Conservation (phyloP, 2,329 filamentous ascomycete species). For the Gaeumannomyces tritici region DNA sequence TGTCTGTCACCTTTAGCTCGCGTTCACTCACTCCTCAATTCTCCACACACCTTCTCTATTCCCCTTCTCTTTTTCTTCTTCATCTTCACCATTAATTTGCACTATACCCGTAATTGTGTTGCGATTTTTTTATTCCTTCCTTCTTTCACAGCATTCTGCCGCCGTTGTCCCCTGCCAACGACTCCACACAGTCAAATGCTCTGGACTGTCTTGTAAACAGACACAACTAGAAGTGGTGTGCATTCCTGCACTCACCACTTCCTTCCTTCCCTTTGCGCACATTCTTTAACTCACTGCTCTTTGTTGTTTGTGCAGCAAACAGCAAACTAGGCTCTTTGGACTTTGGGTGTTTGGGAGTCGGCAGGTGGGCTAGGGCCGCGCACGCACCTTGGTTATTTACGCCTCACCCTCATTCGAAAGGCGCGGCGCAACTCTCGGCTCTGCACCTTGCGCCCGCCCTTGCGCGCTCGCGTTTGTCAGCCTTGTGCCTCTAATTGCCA, state of each 20-base stretch:
- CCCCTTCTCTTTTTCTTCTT: not conserved
- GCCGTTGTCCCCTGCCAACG: not conserved
- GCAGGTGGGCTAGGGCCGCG: not conserved
- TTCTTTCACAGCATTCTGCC: not conserved
- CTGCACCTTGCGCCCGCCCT: not conserved
- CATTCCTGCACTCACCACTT: not conserved
- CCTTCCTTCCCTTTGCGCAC: not conserved
- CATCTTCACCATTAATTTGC: not conserved
- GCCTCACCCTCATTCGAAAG: not conserved
- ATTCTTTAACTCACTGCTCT: not conserved
- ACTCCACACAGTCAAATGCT: not conserved
- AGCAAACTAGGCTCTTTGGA: not conserved
- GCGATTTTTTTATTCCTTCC: not conserved
- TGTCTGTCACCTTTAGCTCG: not conserved
- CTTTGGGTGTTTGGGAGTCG: not conserved
- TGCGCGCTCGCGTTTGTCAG: not conserved
- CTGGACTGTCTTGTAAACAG: not conserved
- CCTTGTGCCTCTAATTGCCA: not conserved
- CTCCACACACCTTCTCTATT: not conserved
- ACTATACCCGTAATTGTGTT: not conserved
- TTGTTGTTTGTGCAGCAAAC: not conserved
- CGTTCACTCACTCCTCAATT: not conserved
- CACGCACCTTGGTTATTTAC: not conserved
- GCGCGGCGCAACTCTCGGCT: not conserved
- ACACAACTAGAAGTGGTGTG: not conserved